Percentiles rank a stretch among this genome's conserved stretches.
Evolutionary conservation across 2,329 filamentous ascomycete genomes (phyloP).

Genomic region (Ophiostoma piceae): DNA sequence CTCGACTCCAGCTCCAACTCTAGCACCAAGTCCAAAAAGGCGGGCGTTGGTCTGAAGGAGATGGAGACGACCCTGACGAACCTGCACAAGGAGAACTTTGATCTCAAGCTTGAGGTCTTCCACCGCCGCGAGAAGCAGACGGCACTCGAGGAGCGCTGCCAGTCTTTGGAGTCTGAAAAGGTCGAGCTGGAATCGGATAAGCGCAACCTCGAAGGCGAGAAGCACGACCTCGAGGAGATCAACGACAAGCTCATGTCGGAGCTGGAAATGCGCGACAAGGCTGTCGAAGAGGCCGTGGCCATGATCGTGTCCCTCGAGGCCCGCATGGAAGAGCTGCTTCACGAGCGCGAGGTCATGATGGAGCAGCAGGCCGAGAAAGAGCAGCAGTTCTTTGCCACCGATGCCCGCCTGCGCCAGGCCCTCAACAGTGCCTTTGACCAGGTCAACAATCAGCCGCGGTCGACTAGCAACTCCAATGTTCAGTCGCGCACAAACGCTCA

Average conservation of each 20-base stretch:
- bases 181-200: constrained; percentile 57
- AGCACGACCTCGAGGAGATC: constrained; percentile 55
- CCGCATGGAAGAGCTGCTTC: constrained; percentile 48
- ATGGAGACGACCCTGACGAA: constrained; percentile 65
- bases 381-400: constrained; percentile 34
- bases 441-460: not conserved
- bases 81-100: constrained; percentile 71
- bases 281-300: constrained; percentile 63
- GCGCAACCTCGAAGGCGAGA: constrained; percentile 51
- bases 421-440: constrained; percentile 20
- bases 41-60: constrained; percentile 58
- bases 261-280: constrained; percentile 63
- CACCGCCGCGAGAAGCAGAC: constrained; percentile 62
- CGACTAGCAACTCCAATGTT: not conserved
- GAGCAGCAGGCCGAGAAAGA: constrained; percentile 47
- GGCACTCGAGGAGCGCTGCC: constrained; percentile 42
- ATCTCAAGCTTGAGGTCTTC: constrained; percentile 67
- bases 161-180: constrained; percentile 52
- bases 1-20: constrained; percentile 32
- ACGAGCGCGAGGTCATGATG: constrained; percentile 51
- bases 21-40: constrained; percentile 42
- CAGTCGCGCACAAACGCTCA: not conserved
- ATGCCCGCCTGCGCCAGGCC: constrained; percentile 29
- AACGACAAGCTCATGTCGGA: constrained; percentile 56
- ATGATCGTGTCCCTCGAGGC: constrained; percentile 64